Conservation (phyloP, 2,329 filamentous ascomycete species). For the Hymenoscyphus scutula region DNA sequence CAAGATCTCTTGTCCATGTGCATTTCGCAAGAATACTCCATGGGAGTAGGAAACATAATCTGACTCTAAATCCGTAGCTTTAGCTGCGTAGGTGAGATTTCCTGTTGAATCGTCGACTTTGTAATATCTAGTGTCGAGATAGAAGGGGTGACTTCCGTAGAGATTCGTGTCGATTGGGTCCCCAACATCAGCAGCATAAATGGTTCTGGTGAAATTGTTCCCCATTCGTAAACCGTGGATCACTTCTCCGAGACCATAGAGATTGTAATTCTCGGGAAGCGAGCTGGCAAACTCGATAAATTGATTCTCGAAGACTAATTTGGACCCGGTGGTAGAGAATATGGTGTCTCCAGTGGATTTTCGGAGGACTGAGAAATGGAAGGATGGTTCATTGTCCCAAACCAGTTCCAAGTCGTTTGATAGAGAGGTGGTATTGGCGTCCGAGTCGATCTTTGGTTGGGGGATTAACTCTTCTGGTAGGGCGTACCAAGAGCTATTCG, state of each 20-base stretch:
- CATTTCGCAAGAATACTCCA: constrained; percentile 74
- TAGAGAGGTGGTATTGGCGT: constrained; percentile 43
- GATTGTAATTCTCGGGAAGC: constrained; percentile 68
- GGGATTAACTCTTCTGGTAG: constrained; percentile 60
- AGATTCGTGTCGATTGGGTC: constrained; percentile 56
- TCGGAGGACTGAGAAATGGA: constrained; percentile 64
- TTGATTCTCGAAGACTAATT: constrained; percentile 72
- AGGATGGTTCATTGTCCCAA: constrained; percentile 55
- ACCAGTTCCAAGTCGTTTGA: constrained; percentile 54
- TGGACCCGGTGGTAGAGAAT: constrained; percentile 63
- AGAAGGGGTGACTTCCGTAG: constrained; percentile 76
- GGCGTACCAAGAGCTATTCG: constrained; percentile 65
- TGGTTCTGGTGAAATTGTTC: constrained; percentile 68
- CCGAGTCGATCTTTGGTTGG: constrained; percentile 37
- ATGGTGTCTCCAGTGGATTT: constrained; percentile 61
- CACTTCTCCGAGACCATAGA: constrained; percentile 72
- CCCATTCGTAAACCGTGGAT: constrained; percentile 71
- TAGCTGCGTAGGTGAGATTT: constrained; percentile 51
- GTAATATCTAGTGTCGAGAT: constrained; percentile 76
- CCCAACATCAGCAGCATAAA: constrained; percentile 66
- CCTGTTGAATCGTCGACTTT: constrained; percentile 49
- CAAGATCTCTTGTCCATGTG: constrained; percentile 72
- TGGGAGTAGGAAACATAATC: constrained; percentile 68
- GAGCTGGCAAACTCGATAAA: constrained; percentile 70
- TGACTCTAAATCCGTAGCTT: constrained; percentile 50